These are phyloP conservation scores for Amborella trichopoda DNA, from an alignment of 164 flowering plant genomes.

Conservation along the genomic window DNA sequence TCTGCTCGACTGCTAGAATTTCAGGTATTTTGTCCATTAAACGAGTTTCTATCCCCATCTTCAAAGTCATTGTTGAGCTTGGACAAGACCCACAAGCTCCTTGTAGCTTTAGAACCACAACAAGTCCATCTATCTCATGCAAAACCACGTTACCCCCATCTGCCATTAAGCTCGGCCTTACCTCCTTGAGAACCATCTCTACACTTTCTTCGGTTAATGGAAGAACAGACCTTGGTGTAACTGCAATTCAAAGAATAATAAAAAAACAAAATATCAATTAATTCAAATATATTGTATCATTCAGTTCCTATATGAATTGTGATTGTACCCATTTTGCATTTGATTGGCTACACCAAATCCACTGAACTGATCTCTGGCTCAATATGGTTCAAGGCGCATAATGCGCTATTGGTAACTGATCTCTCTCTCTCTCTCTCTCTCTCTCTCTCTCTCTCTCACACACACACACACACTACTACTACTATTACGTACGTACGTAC, in stretches of 20 bases:
- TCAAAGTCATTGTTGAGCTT: slow-evolving; percentile 86
- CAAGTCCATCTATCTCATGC: slow-evolving; percentile 91
- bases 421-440: too few relatives aligned
- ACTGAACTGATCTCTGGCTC: background rate
- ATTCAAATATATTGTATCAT: background rate
- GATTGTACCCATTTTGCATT: background rate
- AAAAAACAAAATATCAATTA: background rate
- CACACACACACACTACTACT: too few relatives aligned
- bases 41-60: slow-evolving; percentile 77
- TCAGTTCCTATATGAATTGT: background rate
- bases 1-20: slow-evolving; percentile 79
- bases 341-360: background rate
- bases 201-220: slow-evolving; percentile 87
- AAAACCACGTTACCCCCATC: slow-evolving; percentile 89
- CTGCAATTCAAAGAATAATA: slow-evolving; percentile 13
- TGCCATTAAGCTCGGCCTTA: slow-evolving; percentile 80
- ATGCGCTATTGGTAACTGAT: too few relatives aligned
- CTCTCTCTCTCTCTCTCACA: too few relatives aligned
- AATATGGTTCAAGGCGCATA: background rate
- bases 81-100: slow-evolving; percentile 98
- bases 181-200: slow-evolving; percentile 78
- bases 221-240: slow-evolving; percentile 21
- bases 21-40: slow-evolving; percentile 83
- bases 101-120: slow-evolving; percentile 78
- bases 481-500: too few relatives aligned